Evolutionary conservation across 345 rosid species (phyloP).

Genomic region (Brassica carinata): DNA sequence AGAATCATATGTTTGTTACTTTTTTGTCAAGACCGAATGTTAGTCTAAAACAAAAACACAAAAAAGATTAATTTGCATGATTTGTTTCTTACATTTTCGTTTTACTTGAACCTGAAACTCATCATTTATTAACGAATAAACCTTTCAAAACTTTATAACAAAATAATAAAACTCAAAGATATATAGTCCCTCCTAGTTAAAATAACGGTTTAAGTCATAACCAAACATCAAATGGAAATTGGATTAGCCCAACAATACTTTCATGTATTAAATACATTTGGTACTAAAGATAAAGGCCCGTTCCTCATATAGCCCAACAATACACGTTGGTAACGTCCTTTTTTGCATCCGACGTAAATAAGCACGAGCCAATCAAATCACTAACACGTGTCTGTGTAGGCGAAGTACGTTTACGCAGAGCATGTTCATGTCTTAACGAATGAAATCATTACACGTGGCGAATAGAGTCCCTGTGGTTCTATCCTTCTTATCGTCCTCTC

Average conservation of each 20-base stretch:
- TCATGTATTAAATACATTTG: not conserved
- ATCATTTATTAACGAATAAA: too few relatives aligned
- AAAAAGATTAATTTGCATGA: too few relatives aligned
- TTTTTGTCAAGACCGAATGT: not conserved
- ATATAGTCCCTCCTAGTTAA: not conserved
- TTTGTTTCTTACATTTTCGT: too few relatives aligned
- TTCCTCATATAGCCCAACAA: not conserved
- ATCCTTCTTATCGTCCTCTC: conserved; percentile 35
- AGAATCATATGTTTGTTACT: not conserved
- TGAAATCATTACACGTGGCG: not conserved
- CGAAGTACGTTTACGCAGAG: not conserved
- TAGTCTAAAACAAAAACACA: too few relatives aligned
- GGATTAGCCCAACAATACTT: not conserved
- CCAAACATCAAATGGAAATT: not conserved
- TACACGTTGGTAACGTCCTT: not conserved
- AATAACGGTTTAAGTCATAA: not conserved
- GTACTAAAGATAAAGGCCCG: not conserved
- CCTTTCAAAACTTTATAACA: not conserved
- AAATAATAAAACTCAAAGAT: not conserved
- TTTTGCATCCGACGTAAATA: not conserved
- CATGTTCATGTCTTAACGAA: not conserved
- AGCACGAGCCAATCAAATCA: not conserved
- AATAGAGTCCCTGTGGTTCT: not conserved
- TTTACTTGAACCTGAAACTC: too few relatives aligned
- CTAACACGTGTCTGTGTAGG: not conserved